Percentiles rank a stretch among this genome's conserved stretches.
These are phyloP conservation scores for Gaeumannomyces sp. DNA, from an alignment of 2,329 filamentous ascomycete species.

Conservation along the genomic window DNA sequence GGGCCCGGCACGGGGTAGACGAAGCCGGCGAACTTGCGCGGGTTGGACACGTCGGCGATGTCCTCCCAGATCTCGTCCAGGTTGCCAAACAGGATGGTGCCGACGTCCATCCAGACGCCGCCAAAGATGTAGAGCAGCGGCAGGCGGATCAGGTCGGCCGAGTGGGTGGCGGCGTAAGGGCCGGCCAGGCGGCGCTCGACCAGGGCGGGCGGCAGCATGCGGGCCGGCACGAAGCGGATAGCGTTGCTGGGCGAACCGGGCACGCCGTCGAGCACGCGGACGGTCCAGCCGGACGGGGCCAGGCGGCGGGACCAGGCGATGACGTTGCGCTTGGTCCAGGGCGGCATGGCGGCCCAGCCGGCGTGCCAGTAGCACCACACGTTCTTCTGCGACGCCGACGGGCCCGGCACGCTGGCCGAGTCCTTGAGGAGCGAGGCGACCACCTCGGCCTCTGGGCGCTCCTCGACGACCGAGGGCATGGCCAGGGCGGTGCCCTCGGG, in stretches of 20 bases:
- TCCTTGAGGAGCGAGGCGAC: conserved; percentile 21
- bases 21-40: conserved; percentile 13
- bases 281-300: conserved; percentile 30
- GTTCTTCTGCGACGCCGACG: conserved; percentile 27
- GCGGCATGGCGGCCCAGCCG: conserved; percentile 29
- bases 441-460: conserved; percentile 26
- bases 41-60: conserved; percentile 22
- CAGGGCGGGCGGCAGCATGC: conserved; percentile 28
- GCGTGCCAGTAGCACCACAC: conserved; percentile 40
- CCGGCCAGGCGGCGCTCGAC: conserved; percentile 32
- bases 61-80: conserved; percentile 26
- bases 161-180: conserved; percentile 29
- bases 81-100: conserved; percentile 27
- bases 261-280: conserved; percentile 32
- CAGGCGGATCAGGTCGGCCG: conserved; percentile 36
- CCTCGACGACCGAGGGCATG: neutral
- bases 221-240: conserved; percentile 25
- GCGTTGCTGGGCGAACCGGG: conserved; percentile 28
- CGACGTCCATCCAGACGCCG: conserved; percentile 33
- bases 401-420: conserved; percentile 26
- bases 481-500: neutral
- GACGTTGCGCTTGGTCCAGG: conserved; percentile 31
- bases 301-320: conserved; percentile 36
- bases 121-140: conserved; percentile 27
- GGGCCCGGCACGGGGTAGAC: conserved; percentile 31